A percentile compares a stretch with the other conserved stretches of the same genome.
Conservation (phyloP, 2,329 filamentous ascomycete genomes). For the Cladophialophora exuberans region DNA sequence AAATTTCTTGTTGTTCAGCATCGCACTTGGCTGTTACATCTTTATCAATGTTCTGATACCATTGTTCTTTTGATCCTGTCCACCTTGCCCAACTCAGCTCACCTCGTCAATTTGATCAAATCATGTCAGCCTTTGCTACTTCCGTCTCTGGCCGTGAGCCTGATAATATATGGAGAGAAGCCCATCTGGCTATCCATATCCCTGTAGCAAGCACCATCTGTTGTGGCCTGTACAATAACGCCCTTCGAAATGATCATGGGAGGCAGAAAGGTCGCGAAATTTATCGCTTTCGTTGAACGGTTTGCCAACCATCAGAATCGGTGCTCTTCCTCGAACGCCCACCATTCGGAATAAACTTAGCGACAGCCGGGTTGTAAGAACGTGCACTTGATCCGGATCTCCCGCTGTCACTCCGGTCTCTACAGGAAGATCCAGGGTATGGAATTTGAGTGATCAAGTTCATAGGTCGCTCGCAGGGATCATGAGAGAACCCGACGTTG, state of each 20-base stretch:
- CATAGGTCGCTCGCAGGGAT: constrained; percentile 46
- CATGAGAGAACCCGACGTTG: constrained; percentile 43
- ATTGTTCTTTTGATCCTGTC: background rate
- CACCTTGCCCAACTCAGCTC: background rate
- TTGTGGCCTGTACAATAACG: background rate
- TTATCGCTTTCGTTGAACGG: constrained; percentile 28
- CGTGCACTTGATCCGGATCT: constrained; percentile 24
- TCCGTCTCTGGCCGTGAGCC: too few relatives aligned
- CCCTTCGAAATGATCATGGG: background rate
- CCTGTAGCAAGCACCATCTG: background rate
- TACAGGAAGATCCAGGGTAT: constrained; percentile 14
- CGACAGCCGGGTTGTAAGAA: constrained; percentile 22
- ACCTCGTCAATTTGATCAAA: background rate
- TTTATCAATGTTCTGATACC: constrained; percentile 4
- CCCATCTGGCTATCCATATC: background rate
- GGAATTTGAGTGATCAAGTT: constrained; percentile 37
- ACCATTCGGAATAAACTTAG: constrained; percentile 23
- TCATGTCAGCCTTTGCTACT: background rate
- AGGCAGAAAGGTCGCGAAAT: background rate
- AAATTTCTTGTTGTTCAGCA: background rate
- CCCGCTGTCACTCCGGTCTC: constrained; percentile 26
- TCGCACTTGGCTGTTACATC: background rate
- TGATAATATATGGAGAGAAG: too few relatives aligned
- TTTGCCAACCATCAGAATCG: constrained; percentile 29
- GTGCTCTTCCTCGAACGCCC: constrained; percentile 24